These are phyloP conservation scores for Fagopyrum esculentum DNA, from an alignment of 148 eudicot genomes.

Conservation along the genomic window DNA sequence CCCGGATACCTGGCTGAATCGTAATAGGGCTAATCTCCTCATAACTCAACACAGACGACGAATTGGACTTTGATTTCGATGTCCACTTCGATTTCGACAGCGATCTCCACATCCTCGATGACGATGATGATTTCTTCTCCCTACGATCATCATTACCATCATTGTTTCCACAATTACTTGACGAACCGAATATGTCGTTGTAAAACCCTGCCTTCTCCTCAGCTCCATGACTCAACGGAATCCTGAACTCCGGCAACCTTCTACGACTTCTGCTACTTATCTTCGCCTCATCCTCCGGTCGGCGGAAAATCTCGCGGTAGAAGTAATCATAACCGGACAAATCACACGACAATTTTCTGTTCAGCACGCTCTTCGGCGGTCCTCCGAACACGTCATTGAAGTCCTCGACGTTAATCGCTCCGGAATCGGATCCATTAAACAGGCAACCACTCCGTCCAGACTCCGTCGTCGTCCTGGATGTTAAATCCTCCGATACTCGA, in stretches of 20 bases:
- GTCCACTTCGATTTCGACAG: slow-evolving; percentile 7
- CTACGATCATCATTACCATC: neutral
- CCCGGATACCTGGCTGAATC: neutral
- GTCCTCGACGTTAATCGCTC: neutral
- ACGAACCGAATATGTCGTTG: neutral
- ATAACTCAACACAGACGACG: slow-evolving; percentile 6
- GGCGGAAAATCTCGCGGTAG: slow-evolving; percentile 48
- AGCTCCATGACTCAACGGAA: neutral
- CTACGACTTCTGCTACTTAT: neutral
- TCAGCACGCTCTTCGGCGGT: slow-evolving; percentile 48
- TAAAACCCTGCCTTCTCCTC: neutral
- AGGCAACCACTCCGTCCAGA: neutral
- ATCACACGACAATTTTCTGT: slow-evolving; percentile 35
- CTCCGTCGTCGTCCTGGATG: neutral
- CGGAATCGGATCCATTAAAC: neutral
- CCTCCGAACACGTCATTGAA: slow-evolving; percentile 73
- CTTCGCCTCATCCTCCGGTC: slow-evolving; percentile 12
- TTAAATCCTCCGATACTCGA: slow-evolving; percentile 1
- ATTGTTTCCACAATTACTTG: neutral
- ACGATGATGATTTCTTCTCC: slow-evolving; percentile 5
- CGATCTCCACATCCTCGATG: slow-evolving; percentile 8
- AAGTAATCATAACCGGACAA: slow-evolving; percentile 24
- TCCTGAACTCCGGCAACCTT: neutral
- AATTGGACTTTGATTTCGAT: slow-evolving; percentile 9
- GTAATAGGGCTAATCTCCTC: neutral